Percentiles rank a stretch among this genome's conserved stretches.
phyloP scores from a whole-genome alignment of 2,329 filamentous ascomycete species.

The Exserohilum rostratum region DNA sequence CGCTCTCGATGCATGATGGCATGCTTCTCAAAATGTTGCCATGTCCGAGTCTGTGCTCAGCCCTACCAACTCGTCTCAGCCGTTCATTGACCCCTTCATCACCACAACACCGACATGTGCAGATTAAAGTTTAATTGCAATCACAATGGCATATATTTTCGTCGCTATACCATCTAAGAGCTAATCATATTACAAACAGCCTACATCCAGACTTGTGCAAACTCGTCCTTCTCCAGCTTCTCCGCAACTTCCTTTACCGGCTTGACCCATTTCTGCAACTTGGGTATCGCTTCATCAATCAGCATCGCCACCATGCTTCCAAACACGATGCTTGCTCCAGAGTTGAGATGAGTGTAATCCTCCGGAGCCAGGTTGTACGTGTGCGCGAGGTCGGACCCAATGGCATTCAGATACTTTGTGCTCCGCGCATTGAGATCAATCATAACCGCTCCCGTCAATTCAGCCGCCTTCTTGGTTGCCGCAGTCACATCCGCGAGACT shows the following conservation, averaged over 20 bases:
- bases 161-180: neutral
- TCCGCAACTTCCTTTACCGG: constrained; percentile 16
- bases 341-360: constrained; percentile 32
- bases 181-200: neutral
- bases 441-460: constrained; percentile 44
- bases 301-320: constrained; percentile 28
- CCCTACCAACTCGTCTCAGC: neutral
- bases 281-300: constrained; percentile 16
- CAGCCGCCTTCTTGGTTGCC: constrained; percentile 56
- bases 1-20: constrained; percentile 4
- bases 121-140: neutral
- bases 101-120: neutral
- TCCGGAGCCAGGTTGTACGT: constrained; percentile 54
- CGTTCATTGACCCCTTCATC: neutral
- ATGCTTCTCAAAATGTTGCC: constrained; percentile 10
- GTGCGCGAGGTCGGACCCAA: constrained; percentile 56
- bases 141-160: neutral
- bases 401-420: constrained; percentile 56
- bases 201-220: constrained; percentile 16
- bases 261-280: constrained; percentile 19
- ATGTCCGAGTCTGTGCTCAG: constrained; percentile 11
- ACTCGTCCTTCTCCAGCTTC: constrained; percentile 20
- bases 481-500: constrained; percentile 54
- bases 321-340: constrained; percentile 30
- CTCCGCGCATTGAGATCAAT: constrained; percentile 61